Conservation (phyloP, 345 rosid genomes). For the Hirschfeldia incana region DNA sequence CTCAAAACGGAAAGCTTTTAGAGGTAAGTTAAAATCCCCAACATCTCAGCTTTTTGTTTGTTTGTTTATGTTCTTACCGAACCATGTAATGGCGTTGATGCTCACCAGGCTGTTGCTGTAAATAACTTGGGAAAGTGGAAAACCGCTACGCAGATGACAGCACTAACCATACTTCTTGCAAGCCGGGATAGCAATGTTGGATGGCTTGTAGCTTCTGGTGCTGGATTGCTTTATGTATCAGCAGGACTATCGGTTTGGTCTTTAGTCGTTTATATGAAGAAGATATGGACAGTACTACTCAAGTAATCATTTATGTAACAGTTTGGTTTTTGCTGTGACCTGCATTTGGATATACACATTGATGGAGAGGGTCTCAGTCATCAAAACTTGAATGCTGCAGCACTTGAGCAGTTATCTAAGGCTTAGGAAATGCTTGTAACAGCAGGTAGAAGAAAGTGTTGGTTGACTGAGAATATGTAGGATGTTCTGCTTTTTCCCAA, state of each 20-base stretch:
- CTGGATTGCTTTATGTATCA: constrained; percentile 79
- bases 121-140: constrained; percentile 98
- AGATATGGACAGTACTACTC: constrained; percentile 72
- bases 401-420: neutral
- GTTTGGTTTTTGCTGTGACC: constrained; percentile 25
- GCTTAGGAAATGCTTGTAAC: neutral
- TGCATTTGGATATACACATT: constrained; percentile 3
- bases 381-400: neutral
- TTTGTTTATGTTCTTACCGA: neutral
- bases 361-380: neutral
- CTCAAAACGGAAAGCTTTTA: constrained; percentile 76
- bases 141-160: constrained; percentile 96
- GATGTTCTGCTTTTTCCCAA: neutral
- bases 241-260: constrained; percentile 95
- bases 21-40: constrained; percentile 54
- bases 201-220: constrained; percentile 70
- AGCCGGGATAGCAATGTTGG: constrained; percentile 76
- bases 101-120: constrained; percentile 90
- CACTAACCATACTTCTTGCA: constrained; percentile 86
- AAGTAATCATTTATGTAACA: constrained; percentile 43
- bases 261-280: constrained; percentile 76
- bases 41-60: neutral
- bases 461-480: neutral
- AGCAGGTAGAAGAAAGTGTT: neutral
- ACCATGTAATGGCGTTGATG: constrained; percentile 2